Evolutionary conservation across 1,284 basidiomycete genomes (phyloP).

Genomic region (Bondarzewia mesenterica): DNA sequence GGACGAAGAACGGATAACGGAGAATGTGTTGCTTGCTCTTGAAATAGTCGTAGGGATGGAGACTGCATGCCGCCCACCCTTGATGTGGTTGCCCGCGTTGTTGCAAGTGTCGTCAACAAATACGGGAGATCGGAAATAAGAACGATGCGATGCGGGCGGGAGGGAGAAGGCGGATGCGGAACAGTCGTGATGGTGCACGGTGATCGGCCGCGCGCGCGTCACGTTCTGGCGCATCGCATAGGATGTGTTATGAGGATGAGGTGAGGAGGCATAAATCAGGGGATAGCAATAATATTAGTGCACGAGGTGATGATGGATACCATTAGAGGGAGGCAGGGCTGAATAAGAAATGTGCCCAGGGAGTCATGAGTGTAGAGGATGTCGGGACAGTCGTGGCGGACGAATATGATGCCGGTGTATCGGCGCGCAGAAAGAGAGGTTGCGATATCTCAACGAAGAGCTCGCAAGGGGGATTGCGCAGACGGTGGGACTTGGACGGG

Average conservation of each 20-base stretch:
- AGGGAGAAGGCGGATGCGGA: no score
- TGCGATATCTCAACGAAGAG: slow-evolving; percentile 71
- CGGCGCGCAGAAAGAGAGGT: slow-evolving; percentile 47
- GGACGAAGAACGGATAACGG: no score
- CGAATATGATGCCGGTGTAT: slow-evolving; percentile 51
- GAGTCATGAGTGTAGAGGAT: no score
- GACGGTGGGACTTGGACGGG: slow-evolving; percentile 44
- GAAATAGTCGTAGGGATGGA: no score
- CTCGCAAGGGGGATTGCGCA: slow-evolving; percentile 49
- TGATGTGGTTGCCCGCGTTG: no score
- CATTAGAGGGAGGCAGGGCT: slow-evolving; percentile 8
- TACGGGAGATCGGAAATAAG: neutral
- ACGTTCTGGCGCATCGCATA: neutral
- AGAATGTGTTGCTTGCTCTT: no score
- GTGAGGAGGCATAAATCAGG: slow-evolving; percentile 15
- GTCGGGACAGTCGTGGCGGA: slow-evolving; percentile 7
- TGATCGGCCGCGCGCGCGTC: slow-evolving; percentile 21
- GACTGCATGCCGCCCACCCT: no score
- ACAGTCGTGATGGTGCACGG: slow-evolving; percentile 14
- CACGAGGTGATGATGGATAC: slow-evolving; percentile 10
- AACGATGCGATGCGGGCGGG: no score
- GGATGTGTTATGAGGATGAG: neutral
- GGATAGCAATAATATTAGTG: slow-evolving; percentile 15
- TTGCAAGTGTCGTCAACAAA: no score
- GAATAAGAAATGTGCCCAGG: slow-evolving; percentile 9